These are phyloP conservation scores for Aureobasidium vineae DNA, from an alignment of 2,329 filamentous ascomycete genomes.

Conservation along the genomic window DNA sequence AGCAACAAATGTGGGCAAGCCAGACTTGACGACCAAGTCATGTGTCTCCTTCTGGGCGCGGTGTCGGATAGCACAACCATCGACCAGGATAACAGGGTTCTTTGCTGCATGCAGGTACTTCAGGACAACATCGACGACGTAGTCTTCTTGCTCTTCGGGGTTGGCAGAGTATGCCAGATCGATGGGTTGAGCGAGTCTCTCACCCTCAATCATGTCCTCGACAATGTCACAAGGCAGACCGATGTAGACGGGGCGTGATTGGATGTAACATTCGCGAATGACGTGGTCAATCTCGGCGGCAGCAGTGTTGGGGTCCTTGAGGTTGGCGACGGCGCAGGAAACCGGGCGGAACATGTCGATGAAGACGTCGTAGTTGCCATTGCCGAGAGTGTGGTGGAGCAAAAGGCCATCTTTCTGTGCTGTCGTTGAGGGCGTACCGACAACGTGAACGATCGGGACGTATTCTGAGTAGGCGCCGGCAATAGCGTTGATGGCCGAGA, in stretches of 20 bases:
- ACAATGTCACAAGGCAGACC: slow-evolving; percentile 83
- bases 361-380: slow-evolving; percentile 41
- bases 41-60: slow-evolving; percentile 70
- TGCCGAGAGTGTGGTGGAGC: slow-evolving; percentile 47
- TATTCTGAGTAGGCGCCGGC: slow-evolving; percentile 51
- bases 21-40: slow-evolving; percentile 69
- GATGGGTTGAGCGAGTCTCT: slow-evolving; percentile 65
- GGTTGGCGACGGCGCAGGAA: slow-evolving; percentile 67
- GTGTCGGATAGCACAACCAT: slow-evolving; percentile 78
- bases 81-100: slow-evolving; percentile 74
- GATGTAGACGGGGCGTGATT: slow-evolving; percentile 78
- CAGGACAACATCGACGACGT: slow-evolving; percentile 75
- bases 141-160: slow-evolving; percentile 69
- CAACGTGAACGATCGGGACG: slow-evolving; percentile 50
- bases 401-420: slow-evolving; percentile 45
- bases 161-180: slow-evolving; percentile 65
- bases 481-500: slow-evolving; percentile 49
- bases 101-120: slow-evolving; percentile 71
- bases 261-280: slow-evolving; percentile 69
- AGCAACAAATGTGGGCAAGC: slow-evolving; percentile 79
- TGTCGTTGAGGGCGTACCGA: slow-evolving; percentile 46
- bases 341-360: slow-evolving; percentile 66
- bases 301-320: slow-evolving; percentile 68
- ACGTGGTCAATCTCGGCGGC: slow-evolving; percentile 75
- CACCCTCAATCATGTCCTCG: slow-evolving; percentile 71